A percentile compares a stretch with the other conserved stretches of the same genome.
phyloP scores from a whole-genome alignment of 176 grass and related monocot species.

The Oryza glaberrima region DNA sequence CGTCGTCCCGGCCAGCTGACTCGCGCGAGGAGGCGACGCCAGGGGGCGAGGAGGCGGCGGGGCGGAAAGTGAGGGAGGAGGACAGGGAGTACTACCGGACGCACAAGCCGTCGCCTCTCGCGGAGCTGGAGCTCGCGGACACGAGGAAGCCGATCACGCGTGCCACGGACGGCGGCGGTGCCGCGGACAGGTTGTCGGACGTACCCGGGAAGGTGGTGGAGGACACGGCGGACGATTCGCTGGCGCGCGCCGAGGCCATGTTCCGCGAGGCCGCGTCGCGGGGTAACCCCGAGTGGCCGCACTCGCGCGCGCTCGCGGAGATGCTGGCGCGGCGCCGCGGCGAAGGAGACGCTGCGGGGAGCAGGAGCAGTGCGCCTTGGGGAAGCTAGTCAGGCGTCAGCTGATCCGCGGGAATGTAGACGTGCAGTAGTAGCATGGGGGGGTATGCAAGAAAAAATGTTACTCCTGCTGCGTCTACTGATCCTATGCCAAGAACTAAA shows the following conservation, averaged over 20 bases:
- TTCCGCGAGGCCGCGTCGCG: conserved; percentile 49
- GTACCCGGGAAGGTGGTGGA: conserved; percentile 34
- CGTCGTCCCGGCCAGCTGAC: conserved; percentile 11
- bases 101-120: conserved; percentile 79
- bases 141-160: conserved; percentile 67
- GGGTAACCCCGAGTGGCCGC: conserved; percentile 70
- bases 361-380: background rate
- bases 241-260: conserved; percentile 67
- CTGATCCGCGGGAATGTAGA: too few species aligned
- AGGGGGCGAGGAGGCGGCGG: background rate
- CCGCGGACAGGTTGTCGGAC: conserved; percentile 13
- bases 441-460: too few species aligned
- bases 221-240: conserved; percentile 65
- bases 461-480: too few species aligned
- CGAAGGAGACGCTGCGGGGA: background rate
- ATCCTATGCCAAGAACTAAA: too few species aligned
- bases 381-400: background rate
- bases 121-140: conserved; percentile 72
- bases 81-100: conserved; percentile 67
- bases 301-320: conserved; percentile 60
- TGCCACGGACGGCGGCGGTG: conserved; percentile 47
- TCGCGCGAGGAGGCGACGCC: conserved; percentile 41
- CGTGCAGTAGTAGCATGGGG: too few species aligned
- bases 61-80: conserved; percentile 45
- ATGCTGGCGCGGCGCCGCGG: conserved; percentile 53